Base-by-base conservation (phyloP, 257 asterid genomes). In the Solanum verrucosum region DNA sequence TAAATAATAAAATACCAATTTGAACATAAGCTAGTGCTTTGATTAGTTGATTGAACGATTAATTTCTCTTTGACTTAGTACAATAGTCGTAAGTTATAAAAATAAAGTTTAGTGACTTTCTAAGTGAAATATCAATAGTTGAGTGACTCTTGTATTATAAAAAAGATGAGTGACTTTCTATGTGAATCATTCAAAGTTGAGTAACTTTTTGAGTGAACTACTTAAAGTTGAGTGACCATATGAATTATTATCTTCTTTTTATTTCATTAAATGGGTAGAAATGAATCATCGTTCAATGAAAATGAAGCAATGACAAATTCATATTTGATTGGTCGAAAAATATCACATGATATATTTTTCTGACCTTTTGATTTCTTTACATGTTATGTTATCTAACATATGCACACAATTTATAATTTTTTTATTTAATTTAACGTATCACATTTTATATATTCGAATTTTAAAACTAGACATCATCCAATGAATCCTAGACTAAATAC, bases 381-480 rank as follows among this genome's bases (percentile, higher is more conserved):
- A 25, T 67, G 4, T 67, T 12, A 25, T 2, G 27, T 65, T 6
- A 25, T 11, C 8, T n/a, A 6, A 1, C 20, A 25, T 5, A 12
- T 25, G 2, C 6, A 5, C 33, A 11, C 3, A 11, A n/a, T 2
- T 63, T 10, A 11, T 11, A 25, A 2, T 65, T 25, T 65, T n/a
- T 25, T 5, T 5, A 27, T 25, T 25, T 13, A 3, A 67, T 13
- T 67, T 67, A 2, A 1, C 74, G 5, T 27, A 3, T 67, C 34
- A 67, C 9, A 6, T 5, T 27, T 12, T 3, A 27, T 1, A 13
- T 25, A 12, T 25, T 25, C 0, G 0, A 13, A 14, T 27, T 27
- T 67, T 67, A 12, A 27, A 7, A 27, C 8, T 12, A 12, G 2
- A 67, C 29, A 6, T 7, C 74, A 27, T 27, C 7, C 10, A 27